Evolutionary conservation across 2,329 filamentous ascomycete species (phyloP), one percentile per base, ranked within the genome.

Genomic region (Fusarium robinianum): DNA sequence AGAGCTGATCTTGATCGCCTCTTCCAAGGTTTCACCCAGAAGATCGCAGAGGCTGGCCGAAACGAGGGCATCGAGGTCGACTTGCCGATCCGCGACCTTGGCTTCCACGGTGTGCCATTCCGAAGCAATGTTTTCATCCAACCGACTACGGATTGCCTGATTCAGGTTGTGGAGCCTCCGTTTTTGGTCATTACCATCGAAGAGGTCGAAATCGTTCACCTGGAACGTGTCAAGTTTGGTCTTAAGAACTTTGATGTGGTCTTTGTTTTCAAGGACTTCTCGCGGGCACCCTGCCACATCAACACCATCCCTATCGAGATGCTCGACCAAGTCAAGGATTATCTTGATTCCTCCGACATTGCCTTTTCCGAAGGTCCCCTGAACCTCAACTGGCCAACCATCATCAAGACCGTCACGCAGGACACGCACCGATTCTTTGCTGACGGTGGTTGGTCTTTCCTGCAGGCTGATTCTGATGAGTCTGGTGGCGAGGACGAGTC

Each of bases 231-330:
- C 12, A 78, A 92, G 72, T 99, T 99, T 63, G 95, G 94, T 22
- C 79, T 99, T 50, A 96, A 97, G 78, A 99, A 99, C 71, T 99
- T 99, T 68, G 94, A 99, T 71, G 84, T 99, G 69, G 94, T 99
- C 14, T 91, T 97, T 63, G 88, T 99, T 24, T 97, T 96, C 78
- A 97, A 97, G 64, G 94, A 99, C 72, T 97, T 96, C 70, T 83
- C 87, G 40, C 83, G 91, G n/a, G 72, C 89, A 3, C 92, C 92
- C 2, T 87, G 87, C 43, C 94, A 99, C 68, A 87, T 99, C 76
- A 99, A 99, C 72, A 99, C 94, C 6, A 97, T 99, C 53, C 95
- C 94, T 0, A 90, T 99, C 16, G 94, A 99, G 65, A 89, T 87
- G 3, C 78, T 99, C 4, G 94, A 99, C 58, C 85, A 89, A 40